Conservation (phyloP, 1,284 basidiomycete species). For the Cryptococcus sp. region DNA sequence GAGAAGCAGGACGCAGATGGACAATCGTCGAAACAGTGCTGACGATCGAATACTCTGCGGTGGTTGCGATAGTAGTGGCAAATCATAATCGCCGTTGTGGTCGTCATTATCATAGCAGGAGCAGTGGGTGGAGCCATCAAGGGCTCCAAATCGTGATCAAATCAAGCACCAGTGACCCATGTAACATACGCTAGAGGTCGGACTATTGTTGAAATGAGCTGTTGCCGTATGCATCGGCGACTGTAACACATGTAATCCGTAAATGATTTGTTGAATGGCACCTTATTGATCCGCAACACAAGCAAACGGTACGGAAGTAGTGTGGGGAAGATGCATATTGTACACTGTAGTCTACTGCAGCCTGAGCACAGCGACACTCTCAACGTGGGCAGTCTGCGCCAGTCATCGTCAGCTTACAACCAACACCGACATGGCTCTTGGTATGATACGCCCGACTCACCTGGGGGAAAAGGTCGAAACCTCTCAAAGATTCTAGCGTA, state of each 20-base stretch:
- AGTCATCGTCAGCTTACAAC: conserved; percentile 3
- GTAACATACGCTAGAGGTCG: too few species aligned
- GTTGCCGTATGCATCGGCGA: too few species aligned
- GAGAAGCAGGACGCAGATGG: too few species aligned
- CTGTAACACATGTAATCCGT: too few species aligned
- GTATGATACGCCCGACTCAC: conserved; percentile 66
- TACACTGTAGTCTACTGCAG: conserved; percentile 26
- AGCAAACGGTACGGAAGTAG: background rate
- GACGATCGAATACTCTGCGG: background rate
- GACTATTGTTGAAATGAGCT: too few species aligned
- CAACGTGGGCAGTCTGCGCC: conserved; percentile 42
- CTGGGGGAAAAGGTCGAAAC: conserved; percentile 91
- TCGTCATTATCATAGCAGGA: conserved; percentile 28
- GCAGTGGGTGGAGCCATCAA: conserved; percentile 27
- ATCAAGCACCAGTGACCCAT: background rate
- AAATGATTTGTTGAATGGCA: too few species aligned
- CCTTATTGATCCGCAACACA: too few species aligned
- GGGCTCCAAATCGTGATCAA: conserved; percentile 15
- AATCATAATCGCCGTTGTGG: conserved; percentile 26
- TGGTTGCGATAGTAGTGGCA: conserved; percentile 25
- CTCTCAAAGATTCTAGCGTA: conserved; percentile 72
- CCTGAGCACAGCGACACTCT: conserved; percentile 54
- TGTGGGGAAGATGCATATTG: background rate
- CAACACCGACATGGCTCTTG: background rate
- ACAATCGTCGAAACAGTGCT: background rate